These are phyloP conservation scores for Wickerhamomyces bisporus DNA, from an alignment of 805 yeast species.

Conservation along the genomic window DNA sequence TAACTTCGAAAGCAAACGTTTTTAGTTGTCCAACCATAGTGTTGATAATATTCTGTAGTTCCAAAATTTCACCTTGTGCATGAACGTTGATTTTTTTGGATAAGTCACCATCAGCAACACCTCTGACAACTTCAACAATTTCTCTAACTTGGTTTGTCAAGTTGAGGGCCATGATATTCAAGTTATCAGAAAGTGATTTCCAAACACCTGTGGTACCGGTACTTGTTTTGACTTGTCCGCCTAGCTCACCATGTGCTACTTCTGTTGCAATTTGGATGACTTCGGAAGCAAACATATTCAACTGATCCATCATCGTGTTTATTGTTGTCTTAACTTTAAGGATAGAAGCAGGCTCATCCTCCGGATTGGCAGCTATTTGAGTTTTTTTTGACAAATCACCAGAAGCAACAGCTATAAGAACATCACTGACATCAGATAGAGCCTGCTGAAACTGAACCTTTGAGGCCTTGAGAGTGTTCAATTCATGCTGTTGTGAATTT, in stretches of 20 bases:
- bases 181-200: constrained; percentile 82
- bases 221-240: constrained; percentile 80
- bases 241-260: constrained; percentile 83
- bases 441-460: constrained; percentile 4
- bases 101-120: constrained; percentile 83
- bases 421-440: constrained; percentile 66
- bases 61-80: constrained; percentile 87
- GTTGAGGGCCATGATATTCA: constrained; percentile 86
- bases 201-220: constrained; percentile 76
- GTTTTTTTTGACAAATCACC: constrained; percentile 73
- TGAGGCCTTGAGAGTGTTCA: not conserved
- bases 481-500: constrained; percentile 1
- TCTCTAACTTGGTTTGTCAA: constrained; percentile 86
- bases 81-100: constrained; percentile 81
- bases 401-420: constrained; percentile 76
- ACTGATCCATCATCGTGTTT: constrained; percentile 83
- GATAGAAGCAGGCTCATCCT: constrained; percentile 76
- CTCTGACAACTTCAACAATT: constrained; percentile 84
- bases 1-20: constrained; percentile 82
- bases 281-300: constrained; percentile 78
- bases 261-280: constrained; percentile 85
- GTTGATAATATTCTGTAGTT: constrained; percentile 80
- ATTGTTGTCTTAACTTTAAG: constrained; percentile 76
- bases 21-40: constrained; percentile 89
- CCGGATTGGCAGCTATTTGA: constrained; percentile 34